phyloP scores from a whole-genome alignment of 192 early-diverging fungal genomes.

The Gorgonomyces haynaldii region DNA sequence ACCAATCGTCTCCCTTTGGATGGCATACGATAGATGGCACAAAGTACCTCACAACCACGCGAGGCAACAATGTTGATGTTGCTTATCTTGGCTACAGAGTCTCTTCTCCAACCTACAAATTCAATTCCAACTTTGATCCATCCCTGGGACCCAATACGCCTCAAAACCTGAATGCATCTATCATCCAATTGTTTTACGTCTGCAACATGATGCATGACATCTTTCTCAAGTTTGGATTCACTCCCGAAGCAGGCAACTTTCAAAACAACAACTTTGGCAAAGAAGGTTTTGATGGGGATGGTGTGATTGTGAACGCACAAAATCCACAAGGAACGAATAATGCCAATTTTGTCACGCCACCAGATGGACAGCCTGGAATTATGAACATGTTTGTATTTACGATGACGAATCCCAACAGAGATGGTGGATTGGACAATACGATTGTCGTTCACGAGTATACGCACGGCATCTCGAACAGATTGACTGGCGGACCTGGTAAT shows the following conservation, averaged over 20 bases:
- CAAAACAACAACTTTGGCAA: conserved; percentile 19
- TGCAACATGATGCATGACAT: conserved; percentile 19
- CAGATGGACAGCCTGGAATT: conserved; percentile 19
- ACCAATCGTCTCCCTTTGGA: conserved; percentile 21
- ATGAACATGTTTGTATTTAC: conserved; percentile 45
- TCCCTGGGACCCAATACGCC: neutral
- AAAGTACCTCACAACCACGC: conserved; percentile 20
- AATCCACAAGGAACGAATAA: conserved; percentile 26
- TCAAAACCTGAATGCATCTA: conserved; percentile 14
- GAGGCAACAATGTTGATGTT: conserved; percentile 5
- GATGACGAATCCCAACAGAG: conserved; percentile 38
- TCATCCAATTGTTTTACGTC: conserved; percentile 18
- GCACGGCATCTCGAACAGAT: conserved; percentile 48
- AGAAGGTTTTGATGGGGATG: conserved; percentile 23
- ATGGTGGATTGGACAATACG: conserved; percentile 43
- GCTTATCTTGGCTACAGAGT: too few relatives aligned
- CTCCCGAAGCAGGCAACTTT: conserved; percentile 23
- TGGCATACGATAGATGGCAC: conserved; percentile 33
- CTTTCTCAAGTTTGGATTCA: conserved; percentile 18
- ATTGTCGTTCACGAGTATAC: conserved; percentile 42
- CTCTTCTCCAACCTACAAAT: neutral
- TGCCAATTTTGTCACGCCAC: conserved; percentile 28
- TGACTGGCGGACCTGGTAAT: conserved; percentile 49
- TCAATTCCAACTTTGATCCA: conserved; percentile 4
- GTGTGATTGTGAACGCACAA: conserved; percentile 44